Evolutionary conservation across 1,139 yeast genomes (phyloP).

Genomic region (Yamadazyma kanchanaburiensis): DNA sequence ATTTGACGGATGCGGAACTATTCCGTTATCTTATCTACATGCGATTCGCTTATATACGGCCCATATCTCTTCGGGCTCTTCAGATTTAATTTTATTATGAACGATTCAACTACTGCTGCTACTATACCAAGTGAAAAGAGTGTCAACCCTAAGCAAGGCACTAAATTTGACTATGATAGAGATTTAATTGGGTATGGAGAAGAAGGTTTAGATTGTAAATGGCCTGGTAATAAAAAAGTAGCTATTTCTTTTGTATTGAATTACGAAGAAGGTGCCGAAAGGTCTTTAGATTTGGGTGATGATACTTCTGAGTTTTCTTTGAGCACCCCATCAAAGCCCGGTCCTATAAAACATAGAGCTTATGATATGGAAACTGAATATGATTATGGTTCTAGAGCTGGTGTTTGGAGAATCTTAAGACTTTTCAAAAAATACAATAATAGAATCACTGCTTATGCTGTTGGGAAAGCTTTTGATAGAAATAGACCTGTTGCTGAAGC

Average conservation of each 20-base stretch:
- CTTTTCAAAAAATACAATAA: slow-evolving; percentile 23
- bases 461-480: slow-evolving; percentile 32
- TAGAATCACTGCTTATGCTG: slow-evolving; percentile 33
- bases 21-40: no score
- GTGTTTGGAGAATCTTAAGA: slow-evolving; percentile 31
- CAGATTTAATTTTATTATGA: no score
- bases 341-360: slow-evolving; percentile 15
- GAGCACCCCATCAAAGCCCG: slow-evolving; percentile 17
- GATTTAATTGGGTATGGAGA: slow-evolving; percentile 34
- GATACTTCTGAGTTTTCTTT: slow-evolving; percentile 22
- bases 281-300: slow-evolving; percentile 28
- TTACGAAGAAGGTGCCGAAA: slow-evolving; percentile 36
- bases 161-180: slow-evolving; percentile 16
- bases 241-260: slow-evolving; percentile 32
- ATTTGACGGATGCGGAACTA: no score
- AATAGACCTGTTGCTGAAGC: slow-evolving; percentile 28
- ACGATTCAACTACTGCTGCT: slow-evolving; percentile 11
- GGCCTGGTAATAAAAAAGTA: slow-evolving; percentile 29
- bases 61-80: no score
- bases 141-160: slow-evolving; percentile 8
- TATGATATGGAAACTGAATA: slow-evolving; percentile 25
- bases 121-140: slow-evolving; percentile 10
- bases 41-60: no score
- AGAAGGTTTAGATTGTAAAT: slow-evolving; percentile 22
- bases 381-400: slow-evolving; percentile 28